Conservation (phyloP, 192 early-diverging fungal genomes). For the Coemansia sp. region DNA sequence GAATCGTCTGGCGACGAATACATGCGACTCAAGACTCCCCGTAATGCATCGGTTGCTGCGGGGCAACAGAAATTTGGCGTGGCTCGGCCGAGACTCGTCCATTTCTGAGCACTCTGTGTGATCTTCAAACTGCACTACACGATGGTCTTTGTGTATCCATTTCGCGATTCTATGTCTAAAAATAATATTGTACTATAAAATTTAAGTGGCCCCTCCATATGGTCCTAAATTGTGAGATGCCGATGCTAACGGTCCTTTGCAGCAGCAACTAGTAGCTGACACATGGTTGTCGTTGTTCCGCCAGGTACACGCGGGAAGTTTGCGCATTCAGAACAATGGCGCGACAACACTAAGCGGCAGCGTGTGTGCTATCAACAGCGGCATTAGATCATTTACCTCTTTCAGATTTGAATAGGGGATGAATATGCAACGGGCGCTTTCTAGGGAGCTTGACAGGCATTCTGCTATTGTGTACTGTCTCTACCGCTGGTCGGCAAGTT, state of each 20-base stretch:
- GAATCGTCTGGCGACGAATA: slow-evolving; percentile 1
- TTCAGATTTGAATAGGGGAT: neutral
- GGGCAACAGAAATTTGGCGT: slow-evolving; percentile 26
- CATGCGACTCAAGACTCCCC: neutral
- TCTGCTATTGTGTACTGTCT: neutral
- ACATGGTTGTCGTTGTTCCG: neutral
- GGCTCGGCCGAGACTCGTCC: slow-evolving; percentile 25
- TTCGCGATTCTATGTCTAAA: neutral
- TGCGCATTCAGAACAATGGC: neutral
- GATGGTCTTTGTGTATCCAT: neutral
- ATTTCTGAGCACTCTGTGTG: slow-evolving; percentile 3
- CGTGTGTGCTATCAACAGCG: neutral
- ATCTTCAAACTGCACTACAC: neutral
- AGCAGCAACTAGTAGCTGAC: neutral
- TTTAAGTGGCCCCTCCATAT: neutral
- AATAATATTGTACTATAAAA: neutral
- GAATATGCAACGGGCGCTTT: neutral
- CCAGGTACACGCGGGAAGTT: neutral
- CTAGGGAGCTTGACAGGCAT: neutral
- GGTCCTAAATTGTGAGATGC: neutral
- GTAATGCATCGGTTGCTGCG: slow-evolving; percentile 7
- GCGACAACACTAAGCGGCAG: neutral
- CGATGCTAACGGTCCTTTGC: neutral
- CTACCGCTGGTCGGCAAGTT: neutral
- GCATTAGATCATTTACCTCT: neutral